Conservation (phyloP, 2,329 filamentous ascomycete genomes). For the Colletotrichum tropicicola region DNA sequence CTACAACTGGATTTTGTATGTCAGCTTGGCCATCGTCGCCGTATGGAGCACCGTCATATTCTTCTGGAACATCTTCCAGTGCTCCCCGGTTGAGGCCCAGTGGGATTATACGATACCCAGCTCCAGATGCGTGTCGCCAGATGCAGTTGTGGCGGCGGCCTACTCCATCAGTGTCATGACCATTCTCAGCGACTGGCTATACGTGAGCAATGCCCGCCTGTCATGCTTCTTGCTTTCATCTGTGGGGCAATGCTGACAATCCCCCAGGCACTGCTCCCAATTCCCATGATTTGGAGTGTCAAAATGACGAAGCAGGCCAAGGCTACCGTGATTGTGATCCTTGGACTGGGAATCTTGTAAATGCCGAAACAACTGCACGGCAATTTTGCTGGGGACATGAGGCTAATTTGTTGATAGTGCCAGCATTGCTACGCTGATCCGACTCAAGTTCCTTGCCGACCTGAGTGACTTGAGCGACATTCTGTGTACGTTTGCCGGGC, state of each 20-base stretch:
- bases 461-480: conserved; percentile 56
- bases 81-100: conserved; percentile 57
- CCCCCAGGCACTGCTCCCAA: conserved; percentile 55
- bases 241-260: conserved; percentile 3
- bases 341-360: conserved; percentile 61
- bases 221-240: neutral
- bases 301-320: conserved; percentile 63
- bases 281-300: conserved; percentile 63
- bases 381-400: neutral
- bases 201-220: conserved; percentile 41
- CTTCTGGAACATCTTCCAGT: conserved; percentile 63
- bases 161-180: conserved; percentile 62
- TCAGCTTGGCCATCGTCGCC: conserved; percentile 54
- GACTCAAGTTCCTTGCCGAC: conserved; percentile 57
- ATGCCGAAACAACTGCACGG: conserved; percentile 22
- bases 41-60: conserved; percentile 58
- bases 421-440: conserved; percentile 62
- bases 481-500: conserved; percentile 50
- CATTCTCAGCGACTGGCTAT: conserved; percentile 63
- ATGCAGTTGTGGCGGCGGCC: conserved; percentile 56
- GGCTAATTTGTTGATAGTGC: conserved; percentile 45
- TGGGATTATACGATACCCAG: conserved; percentile 60
- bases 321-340: conserved; percentile 57
- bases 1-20: conserved; percentile 58
- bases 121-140: conserved; percentile 52